These are phyloP conservation scores for Pseudomonodictys pantanalensis DNA, from an alignment of 495 filamentous ascomycete genomes.

Conservation along the genomic window DNA sequence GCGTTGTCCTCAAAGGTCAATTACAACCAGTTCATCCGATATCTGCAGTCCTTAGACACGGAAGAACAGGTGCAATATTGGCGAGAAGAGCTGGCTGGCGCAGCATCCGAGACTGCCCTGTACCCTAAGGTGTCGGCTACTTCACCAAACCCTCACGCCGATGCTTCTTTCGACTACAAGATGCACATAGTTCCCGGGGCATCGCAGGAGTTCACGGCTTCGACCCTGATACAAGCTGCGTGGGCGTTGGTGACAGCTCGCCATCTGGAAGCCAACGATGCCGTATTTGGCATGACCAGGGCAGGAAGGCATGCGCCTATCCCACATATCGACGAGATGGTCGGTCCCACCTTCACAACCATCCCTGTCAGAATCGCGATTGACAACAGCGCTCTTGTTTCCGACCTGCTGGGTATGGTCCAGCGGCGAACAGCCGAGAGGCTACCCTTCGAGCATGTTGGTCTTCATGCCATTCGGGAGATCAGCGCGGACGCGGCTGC, in stretches of 20 bases:
- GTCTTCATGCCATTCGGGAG: constrained; percentile 65
- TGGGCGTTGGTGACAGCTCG: constrained; percentile 52
- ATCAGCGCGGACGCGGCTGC: constrained; percentile 59
- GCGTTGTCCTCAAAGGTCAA: too few relatives aligned
- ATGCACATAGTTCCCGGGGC: too few relatives aligned
- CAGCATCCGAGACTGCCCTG: too few relatives aligned
- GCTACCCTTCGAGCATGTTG: constrained; percentile 51
- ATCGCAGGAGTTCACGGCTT: constrained; percentile 40
- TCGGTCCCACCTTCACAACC: constrained; percentile 55
- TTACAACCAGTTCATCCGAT: too few relatives aligned
- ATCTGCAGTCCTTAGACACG: too few relatives aligned
- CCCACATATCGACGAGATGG: constrained; percentile 50
- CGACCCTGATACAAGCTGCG: constrained; percentile 52
- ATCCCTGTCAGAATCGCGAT: constrained; percentile 40
- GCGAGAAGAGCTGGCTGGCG: too few relatives aligned
- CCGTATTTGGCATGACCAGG: constrained; percentile 56
- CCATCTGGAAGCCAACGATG: constrained; percentile 48
- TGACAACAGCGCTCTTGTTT: constrained; percentile 35
- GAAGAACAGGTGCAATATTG: too few relatives aligned
- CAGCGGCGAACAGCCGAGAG: constrained; percentile 47
- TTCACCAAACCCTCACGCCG: too few relatives aligned
- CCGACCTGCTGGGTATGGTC: constrained; percentile 46
- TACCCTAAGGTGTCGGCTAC: too few relatives aligned
- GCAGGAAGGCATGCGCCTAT: constrained; percentile 53
- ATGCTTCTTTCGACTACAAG: too few relatives aligned